Evolutionary conservation across 2,329 filamentous ascomycete species (phyloP), one percentile per base, ranked within the genome.

Genomic region (Paraphaeosphaeria minitans): DNA sequence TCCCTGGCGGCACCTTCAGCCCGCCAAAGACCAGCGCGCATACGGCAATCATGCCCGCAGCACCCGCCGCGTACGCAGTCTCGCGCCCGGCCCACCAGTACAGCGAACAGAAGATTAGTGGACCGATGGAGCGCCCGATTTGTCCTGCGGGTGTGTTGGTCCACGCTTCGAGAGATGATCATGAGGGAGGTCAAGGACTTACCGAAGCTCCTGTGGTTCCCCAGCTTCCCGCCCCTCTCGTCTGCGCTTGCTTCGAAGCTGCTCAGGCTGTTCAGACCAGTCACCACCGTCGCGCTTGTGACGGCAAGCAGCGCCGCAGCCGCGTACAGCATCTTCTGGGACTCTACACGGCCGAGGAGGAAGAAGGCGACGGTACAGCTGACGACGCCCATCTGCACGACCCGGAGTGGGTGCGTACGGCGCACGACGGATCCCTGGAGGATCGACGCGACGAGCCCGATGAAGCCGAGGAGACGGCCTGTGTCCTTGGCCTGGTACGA

Each of bases 71-170:
- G 76, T 98, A 99, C 2, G 95, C 95, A 12, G 88, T 84, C 72
- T 96, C 90, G 48, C 95, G 83, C 0, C 95, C 95, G 7, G 92
- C 93, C 95, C 95, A 99, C 95, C 95, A 99, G 80, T 99, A 99
- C 56, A 99, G 82, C 50, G 92, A 92, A 62, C 95, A 98, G 74
- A 99, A 99, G 37, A 96, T 79, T 4, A 99, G 76, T 0, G 95
- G 95, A 0, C 95, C 95, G 12, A 96, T 77, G 0, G 93, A 92
- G 35, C 95, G 85, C 2, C 95, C 95, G 4, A 93, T 84, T 81
- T 99, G 95, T 6, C 95, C 94, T 88, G 83, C 42, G 5, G 3
- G 37, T 22, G 37, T 22, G 22, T 43, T 46, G 8, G 52, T 73
- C 60, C 74, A 67, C n/a, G n/a, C n/a, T n/a, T n/a, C n/a, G n/a